Base-by-base conservation (phyloP, 148 eudicot species). In the Rhododendron henanense region DNA sequence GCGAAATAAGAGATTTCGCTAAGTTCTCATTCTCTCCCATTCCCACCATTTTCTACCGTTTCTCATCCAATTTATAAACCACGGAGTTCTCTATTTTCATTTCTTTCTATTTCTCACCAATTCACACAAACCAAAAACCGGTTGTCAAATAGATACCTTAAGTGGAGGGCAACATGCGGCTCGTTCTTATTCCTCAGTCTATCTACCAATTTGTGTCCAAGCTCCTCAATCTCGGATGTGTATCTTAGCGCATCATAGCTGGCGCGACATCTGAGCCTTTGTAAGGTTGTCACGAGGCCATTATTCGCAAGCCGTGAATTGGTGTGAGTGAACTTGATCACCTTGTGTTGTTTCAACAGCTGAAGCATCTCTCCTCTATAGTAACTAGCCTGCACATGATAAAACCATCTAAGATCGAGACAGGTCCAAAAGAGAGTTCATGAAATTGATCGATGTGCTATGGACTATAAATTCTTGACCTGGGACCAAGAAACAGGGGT, bases 401-500 rank as follows among this genome's bases (percentile, higher is more conserved):
- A 55, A 55, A 85, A 53, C n/a, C 55, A 77, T 77, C 6, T 18
- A 63, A 28, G n/a, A 3, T 37, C 39, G 45, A 41, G 33, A 1
- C 31, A 74, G 28, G 1, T 37, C 21, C 2, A 33, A 47, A 47
- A 13, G 16, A 51, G 33, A 33, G 71, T n/a, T n/a, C n/a, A n/a
- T 25, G 14, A 16, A 31, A 16, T 31, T 6, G 13, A 53, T 47
- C 23, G 6, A 73, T 31, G 18, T 53, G n/a, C 6, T 2, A 41
- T 41, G 1, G 45, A 41, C 45, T 0, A 37, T n/a, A 1, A 65
- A 9, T 55, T 45, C 7, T 84, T n/a, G 37, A 91, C 98, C 95
- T 92, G 92, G 3, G 96, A 94, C 98, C 98, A 94, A 35, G 95
- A 94, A 75, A 93, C 73, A 0, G 96, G 96, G 51, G 95, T 90